Evolutionary conservation across 495 filamentous ascomycete genomes (phyloP), one percentile per base, ranked within the genome.

Genomic region (Penicillium robsamsonii): DNA sequence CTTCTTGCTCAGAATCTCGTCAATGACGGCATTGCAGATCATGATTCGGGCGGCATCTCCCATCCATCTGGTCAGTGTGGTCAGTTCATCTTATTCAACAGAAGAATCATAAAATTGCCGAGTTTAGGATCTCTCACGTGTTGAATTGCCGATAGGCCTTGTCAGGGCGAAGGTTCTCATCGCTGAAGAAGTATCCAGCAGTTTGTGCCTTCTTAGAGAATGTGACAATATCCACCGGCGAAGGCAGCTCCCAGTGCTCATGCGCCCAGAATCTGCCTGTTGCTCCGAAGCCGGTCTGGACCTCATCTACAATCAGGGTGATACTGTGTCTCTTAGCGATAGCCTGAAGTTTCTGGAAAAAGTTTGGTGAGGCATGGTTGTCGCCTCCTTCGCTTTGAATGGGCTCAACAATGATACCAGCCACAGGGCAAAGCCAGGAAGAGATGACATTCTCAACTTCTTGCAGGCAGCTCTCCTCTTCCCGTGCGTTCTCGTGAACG

Each of bases 161-260:
- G 71, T 92, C 92, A 18, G 90, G 90, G 4, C 88, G 76, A 46
- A 94, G 76, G 44, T 83, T 77, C 10, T 79, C 77, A 71, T 91
- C 84, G 22, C 88, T 87, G 64, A 82, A 95, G 75, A 92, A 94
- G 78, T 90, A 95, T 4, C 90, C 90, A 12, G 90, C 90, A 0
- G 90, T 90, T 74, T 94, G 90, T 4, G 90, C 90, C 76, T 95
- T 95, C 80, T 95, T 95, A 59, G 79, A 84, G 73, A 95, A 95
- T 7, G 90, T 93, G 25, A 95, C 90, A 83, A 95, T 92, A 74
- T 95, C 90, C 2, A 89, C 89, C 9, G 90, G 87, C n/a, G 82
- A 72, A 22, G 74, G 61, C 40, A 93, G 75, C 60, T 82, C 66
- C 90, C 90, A 94, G 77, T 94, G 90, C 48, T 94, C 90, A 72